Base-by-base conservation (phyloP, 2,329 filamentous ascomycete genomes). In the Cucurbitaria berberidis region DNA sequence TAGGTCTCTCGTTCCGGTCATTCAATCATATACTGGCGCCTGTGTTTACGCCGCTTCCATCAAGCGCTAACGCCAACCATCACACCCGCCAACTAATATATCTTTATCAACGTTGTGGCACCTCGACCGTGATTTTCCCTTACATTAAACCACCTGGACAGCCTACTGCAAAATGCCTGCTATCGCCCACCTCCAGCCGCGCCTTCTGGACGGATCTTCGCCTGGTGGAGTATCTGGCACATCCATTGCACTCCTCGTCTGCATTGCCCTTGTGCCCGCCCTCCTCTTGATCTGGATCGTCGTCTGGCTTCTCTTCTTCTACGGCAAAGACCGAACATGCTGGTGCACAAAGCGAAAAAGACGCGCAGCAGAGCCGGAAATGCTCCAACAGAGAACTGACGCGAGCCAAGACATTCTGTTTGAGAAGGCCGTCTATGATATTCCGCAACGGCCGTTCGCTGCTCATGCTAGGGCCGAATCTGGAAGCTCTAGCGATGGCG, bases 251-350 rank as follows among this genome's bases (percentile, higher is more conserved):
- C 50, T 69, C 27, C 64, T 72, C 26, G 46, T 72, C 39, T 54
- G 60, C 21, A 40, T 70, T 7, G 67, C 63, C 41, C 46, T 69
- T 11, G 39, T 71, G 13, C 68, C 68, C 16, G 58, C 60, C 41
- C 56, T 70, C 32, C 57, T 63, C 22, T 46, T 66, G 22, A 53
- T 63, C 43, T 66, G 64, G 52, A 55, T 65, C 3, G 63, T 67
- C 22, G 48, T 63, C 24, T 72, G 63, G 58, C 62, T 69, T 5
- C 60, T 72, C n/a, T 67, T 64, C 53, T 59, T 57, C 45, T 68
- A 68, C 41, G 51, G 60, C 36, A 55, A 59, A 10, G 55, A 57
- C 15, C 65, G 65, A 35, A 64, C 59, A 46, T 67, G 63, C 48
- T 68, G 63, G 41, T 68, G 65, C 57, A 59, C 55, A 18, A 62